Conservation (phyloP, 768 basidiomycete genomes). For the Tricholomella constricta region DNA sequence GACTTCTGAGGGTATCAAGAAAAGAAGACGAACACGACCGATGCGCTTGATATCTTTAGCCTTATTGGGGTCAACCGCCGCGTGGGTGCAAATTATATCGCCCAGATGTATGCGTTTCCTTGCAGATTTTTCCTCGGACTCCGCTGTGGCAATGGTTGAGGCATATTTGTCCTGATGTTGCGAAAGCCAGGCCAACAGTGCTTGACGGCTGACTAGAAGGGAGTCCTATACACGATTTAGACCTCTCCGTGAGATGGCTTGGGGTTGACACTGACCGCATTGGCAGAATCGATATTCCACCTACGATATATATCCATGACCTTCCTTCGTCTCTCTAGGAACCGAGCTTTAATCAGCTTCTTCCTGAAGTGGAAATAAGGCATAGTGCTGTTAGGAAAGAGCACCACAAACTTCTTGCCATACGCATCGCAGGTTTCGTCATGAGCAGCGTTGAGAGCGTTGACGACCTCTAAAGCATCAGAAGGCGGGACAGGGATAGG, state of each 20-base stretch:
- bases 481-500: conserved; percentile 44
- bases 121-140: conserved; percentile 5
- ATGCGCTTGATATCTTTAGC: conserved; percentile 70
- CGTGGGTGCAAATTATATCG: conserved; percentile 66
- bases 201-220: conserved; percentile 60
- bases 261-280: conserved; percentile 43
- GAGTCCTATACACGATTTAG: conserved; percentile 39
- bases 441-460: conserved; percentile 56
- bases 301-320: conserved; percentile 61
- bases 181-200: conserved; percentile 63
- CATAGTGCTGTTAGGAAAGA: not conserved
- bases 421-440: conserved; percentile 53
- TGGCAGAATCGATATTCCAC: conserved; percentile 55
- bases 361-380: conserved; percentile 35
- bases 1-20: not conserved
- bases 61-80: conserved; percentile 59
- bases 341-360: conserved; percentile 41
- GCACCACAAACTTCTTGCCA: conserved; percentile 41
- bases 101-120: conserved; percentile 32
- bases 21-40: conserved; percentile 41
- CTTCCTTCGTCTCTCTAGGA: conserved; percentile 50
- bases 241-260: not conserved
- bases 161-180: conserved; percentile 35
- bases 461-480: conserved; percentile 55
- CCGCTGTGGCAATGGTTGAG: not conserved